Evolutionary conservation across 2,329 filamentous ascomycete species (phyloP).

Genomic region (Bipolaris gigantea): DNA sequence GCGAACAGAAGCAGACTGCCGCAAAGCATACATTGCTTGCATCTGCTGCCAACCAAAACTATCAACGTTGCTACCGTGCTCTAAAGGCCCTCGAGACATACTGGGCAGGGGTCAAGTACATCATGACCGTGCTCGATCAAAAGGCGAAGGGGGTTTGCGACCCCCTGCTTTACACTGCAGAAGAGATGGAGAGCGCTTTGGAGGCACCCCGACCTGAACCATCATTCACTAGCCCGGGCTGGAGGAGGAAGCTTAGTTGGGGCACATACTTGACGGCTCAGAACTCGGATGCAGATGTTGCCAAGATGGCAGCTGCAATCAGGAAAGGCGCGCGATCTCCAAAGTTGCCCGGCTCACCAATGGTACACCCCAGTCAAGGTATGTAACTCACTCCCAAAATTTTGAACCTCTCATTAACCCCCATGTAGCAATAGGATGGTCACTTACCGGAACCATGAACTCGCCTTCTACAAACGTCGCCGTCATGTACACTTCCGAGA

Average conservation of each 20-base stretch:
- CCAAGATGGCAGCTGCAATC: constrained; percentile 38
- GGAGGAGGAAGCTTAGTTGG: constrained; percentile 53
- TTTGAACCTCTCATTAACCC: constrained; percentile 12
- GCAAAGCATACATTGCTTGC: constrained; percentile 75
- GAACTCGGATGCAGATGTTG: constrained; percentile 32
- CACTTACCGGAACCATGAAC: constrained; percentile 83
- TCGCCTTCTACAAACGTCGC: constrained; percentile 83
- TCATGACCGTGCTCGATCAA: constrained; percentile 81
- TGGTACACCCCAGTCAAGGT: constrained; percentile 57
- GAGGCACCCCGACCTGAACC: constrained; percentile 56
- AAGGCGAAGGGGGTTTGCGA: constrained; percentile 86
- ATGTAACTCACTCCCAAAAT: not conserved
- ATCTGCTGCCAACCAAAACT: constrained; percentile 81
- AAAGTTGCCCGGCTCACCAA: constrained; percentile 50
- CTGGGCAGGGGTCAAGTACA: constrained; percentile 86
- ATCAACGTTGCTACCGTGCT: constrained; percentile 83
- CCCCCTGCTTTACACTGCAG: constrained; percentile 64
- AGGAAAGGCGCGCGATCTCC: constrained; percentile 32
- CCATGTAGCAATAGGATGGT: constrained; percentile 71
- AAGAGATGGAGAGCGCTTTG: constrained; percentile 75
- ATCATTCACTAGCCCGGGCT: constrained; percentile 55
- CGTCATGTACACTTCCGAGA: constrained; percentile 70
- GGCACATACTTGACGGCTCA: constrained; percentile 46
- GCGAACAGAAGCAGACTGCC: constrained; percentile 48
- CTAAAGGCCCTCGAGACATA: constrained; percentile 79